Evolutionary conservation across 768 basidiomycete species (phyloP), one percentile per base, ranked within the genome.

Genomic region (Trametes villosa): DNA sequence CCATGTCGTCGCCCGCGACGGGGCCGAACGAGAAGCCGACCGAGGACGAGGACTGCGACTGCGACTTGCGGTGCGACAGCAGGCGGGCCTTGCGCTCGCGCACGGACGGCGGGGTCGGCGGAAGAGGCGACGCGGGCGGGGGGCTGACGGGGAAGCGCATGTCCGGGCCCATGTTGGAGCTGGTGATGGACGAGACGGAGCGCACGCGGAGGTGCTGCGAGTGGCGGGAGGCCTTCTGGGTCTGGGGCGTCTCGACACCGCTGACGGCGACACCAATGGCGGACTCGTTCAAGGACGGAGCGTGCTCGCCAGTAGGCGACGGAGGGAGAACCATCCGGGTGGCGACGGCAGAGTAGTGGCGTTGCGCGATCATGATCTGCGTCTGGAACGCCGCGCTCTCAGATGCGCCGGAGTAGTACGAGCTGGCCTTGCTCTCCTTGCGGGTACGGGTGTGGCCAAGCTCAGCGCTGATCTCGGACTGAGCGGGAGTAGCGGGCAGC

Each of bases 21-120:
- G 81, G 75, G 18, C 81, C 80, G 60, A 89, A 86, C 4, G 84
- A 86, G 67, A 84, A 86, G 24, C 83, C 85, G 41, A 85, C 86
- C 0, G 86, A 87, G 62, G 82, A 82, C 0, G 85, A 73, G 27
- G 72, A 73, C 45, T 74, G 69, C 30, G 72, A 87, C 62, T 84
- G 67, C 18, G 72, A 87, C 65, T 85, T 86, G 73, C 83, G 81
- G 73, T 88, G 87, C 3, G 76, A 72, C 27, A 84, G 77, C 68
- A 79, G 73, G 40, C 83, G n/a, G 79, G 79, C 51, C 81, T 83
- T 47, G 82, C 85, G 29, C 79, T 80, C 65, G 81, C 78, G 67
- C 48, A 88, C 81, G 58, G 79, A 86, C 0, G 86, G 87, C 30
- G 88, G 88, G n/a, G 88, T 91, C 2, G 89, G 88, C 12, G 89